Conservation (phyloP, 139 green algal genomes). For the Dunaliella sp. region DNA sequence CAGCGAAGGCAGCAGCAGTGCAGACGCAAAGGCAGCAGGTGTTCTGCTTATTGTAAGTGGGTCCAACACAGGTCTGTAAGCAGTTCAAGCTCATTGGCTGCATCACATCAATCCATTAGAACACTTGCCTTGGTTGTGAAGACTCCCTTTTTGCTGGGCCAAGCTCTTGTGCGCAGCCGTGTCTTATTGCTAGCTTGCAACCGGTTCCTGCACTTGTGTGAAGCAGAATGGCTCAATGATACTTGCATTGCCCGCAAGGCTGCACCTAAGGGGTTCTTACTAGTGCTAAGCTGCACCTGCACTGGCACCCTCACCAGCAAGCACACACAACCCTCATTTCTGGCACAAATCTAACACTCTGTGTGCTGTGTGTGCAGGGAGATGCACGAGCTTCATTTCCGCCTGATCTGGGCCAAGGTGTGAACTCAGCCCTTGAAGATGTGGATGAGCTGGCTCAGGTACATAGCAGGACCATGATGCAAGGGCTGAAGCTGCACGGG, state of each 20-base stretch:
- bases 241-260: too few relatives aligned
- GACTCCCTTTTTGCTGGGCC: background rate
- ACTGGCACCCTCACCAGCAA: too few relatives aligned
- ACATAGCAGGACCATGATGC: background rate
- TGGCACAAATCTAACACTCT: background rate
- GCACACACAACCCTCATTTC: too few relatives aligned
- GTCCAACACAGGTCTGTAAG: background rate
- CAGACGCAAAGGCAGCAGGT: background rate
- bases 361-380: background rate
- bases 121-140: background rate
- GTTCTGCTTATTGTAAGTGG: slow-evolving; percentile 12
- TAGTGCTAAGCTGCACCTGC: too few relatives aligned
- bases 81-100: background rate
- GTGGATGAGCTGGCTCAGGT: slow-evolving; percentile 20
- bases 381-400: slow-evolving; percentile 36
- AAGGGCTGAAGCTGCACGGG: background rate
- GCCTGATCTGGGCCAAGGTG: slow-evolving; percentile 38
- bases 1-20: background rate
- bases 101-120: background rate
- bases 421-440: slow-evolving; percentile 40
- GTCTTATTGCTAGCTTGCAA: too few relatives aligned
- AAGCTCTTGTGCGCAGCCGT: too few relatives aligned
- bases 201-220: too few relatives aligned
- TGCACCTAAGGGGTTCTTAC: too few relatives aligned
- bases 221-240: too few relatives aligned